Evolutionary conservation across 805 yeast species (phyloP), one percentile per base, ranked within the genome.

Genomic region (Tetrapisispora arboricola): DNA sequence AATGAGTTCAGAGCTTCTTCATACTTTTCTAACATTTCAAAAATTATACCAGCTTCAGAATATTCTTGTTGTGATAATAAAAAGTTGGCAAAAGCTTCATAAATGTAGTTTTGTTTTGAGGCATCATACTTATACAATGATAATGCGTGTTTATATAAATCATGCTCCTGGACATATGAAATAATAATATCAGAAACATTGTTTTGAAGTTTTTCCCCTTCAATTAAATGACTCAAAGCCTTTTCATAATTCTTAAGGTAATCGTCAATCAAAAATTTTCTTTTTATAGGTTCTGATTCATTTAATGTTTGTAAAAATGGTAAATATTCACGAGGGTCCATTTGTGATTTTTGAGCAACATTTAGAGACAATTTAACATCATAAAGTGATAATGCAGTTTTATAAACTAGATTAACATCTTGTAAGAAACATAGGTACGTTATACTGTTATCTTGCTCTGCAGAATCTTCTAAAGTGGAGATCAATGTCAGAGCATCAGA

Each of bases 321-420:
- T 39, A 92, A 66, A 51, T 92, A 92, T 61, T 92, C 99, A 54
- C 88, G 86, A 19, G 99, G 99, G 64, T 92, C 99, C 70, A 82
- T 88, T 61, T 90, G 97, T 0, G 96, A 87, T 55, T 87, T 92
- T 58, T 94, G 97, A 0, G 98, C 98, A 44, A 92, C 79, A 11
- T 73, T 70, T 43, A 92, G 70, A 0, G 97, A 76, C 52, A 90
- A 66, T 42, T 79, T 78, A 32, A 92, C 78, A 57, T 92, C 82
- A 54, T 92, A 92, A 17, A 83, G 65, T 2, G 94, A 82, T 43
- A 92, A 70, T 0, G 96, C 83, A 16, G 80, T 78, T 36, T 78
- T 72, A 62, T 90, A 92, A 17, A 92, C 70, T 45, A 75, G 67
- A 55, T 86, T 86, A 28, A 87, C 94, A 61, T 90, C 99, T 54